These are phyloP conservation scores for Periconia sp. DNA, from an alignment of 2,329 filamentous ascomycete species.

Conservation along the genomic window DNA sequence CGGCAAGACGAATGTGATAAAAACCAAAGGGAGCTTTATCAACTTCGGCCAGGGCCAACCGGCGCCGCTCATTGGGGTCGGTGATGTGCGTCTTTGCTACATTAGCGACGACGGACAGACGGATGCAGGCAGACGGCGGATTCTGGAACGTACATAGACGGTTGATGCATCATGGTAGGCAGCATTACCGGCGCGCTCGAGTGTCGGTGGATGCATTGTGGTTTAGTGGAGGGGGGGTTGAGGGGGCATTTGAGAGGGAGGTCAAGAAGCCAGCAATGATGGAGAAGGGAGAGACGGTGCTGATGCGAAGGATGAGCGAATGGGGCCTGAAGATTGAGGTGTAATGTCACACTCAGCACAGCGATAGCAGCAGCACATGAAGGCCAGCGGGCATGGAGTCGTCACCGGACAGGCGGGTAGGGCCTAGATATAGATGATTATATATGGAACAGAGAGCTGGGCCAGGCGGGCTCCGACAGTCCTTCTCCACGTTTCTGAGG, in stretches of 20 bases:
- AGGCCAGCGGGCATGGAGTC: no score
- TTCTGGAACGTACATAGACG: slow-evolving; percentile 7
- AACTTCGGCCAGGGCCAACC: slow-evolving; percentile 39
- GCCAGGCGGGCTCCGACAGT: no score
- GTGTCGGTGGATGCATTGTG: slow-evolving; percentile 1
- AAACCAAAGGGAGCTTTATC: slow-evolving; percentile 41
- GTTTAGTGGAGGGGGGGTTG: background rate
- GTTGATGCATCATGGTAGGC: slow-evolving; percentile 10
- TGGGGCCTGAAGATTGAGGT: background rate
- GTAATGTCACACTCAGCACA: background rate
- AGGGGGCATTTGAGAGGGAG: background rate
- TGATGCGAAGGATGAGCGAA: background rate
- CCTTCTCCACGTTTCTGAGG: background rate
- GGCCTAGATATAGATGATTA: background rate
- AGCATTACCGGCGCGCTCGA: slow-evolving; percentile 7
- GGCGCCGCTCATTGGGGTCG: slow-evolving; percentile 40
- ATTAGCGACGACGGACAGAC: background rate
- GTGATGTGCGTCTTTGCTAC: slow-evolving; percentile 22
- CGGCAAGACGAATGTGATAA: slow-evolving; percentile 77
- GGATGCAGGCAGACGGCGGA: no score
- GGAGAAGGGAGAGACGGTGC: background rate
- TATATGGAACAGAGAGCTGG: background rate
- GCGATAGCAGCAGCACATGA: no score
- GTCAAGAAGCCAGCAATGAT: background rate
- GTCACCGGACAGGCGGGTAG: background rate